Percentiles rank a stretch among this genome's conserved stretches.
Evolutionary conservation across 2,329 filamentous ascomycete genomes (phyloP).

Genomic region (Monosporascus sp.): DNA sequence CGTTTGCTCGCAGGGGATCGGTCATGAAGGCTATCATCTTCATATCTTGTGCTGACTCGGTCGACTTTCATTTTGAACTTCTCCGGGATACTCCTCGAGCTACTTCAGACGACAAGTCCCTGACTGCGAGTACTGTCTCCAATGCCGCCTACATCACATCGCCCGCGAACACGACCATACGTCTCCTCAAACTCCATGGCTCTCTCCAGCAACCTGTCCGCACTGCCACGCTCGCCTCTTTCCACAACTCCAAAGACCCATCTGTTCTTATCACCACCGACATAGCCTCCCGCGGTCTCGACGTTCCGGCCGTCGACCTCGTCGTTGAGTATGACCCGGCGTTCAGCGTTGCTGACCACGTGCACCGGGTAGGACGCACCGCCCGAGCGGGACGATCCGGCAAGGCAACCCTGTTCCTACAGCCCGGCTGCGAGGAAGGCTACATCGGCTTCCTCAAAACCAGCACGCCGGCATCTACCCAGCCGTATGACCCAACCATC

Average conservation of each 20-base stretch:
- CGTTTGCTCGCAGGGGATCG: slow-evolving; percentile 81
- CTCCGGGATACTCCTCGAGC: slow-evolving; percentile 45
- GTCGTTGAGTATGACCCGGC: slow-evolving; percentile 96
- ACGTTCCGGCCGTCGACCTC: slow-evolving; percentile 90
- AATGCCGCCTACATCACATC: slow-evolving; percentile 69
- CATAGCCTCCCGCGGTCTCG: slow-evolving; percentile 89
- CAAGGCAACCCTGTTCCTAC: slow-evolving; percentile 81
- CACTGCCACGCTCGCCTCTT: slow-evolving; percentile 78
- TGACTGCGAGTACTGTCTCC: slow-evolving; percentile 57
- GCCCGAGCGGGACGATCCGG: slow-evolving; percentile 87
- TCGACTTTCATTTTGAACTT: slow-evolving; percentile 92
- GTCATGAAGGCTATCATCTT: slow-evolving; percentile 98
- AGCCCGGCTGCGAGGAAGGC: slow-evolving; percentile 85
- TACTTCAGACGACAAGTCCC: slow-evolving; percentile 20
- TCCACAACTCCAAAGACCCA: slow-evolving; percentile 67
- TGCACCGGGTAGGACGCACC: slow-evolving; percentile 91
- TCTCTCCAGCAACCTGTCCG: slow-evolving; percentile 84
- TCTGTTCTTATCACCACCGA: slow-evolving; percentile 89
- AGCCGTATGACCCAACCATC: slow-evolving; percentile 50
- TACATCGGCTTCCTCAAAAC: slow-evolving; percentile 70
- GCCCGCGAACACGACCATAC: slow-evolving; percentile 65
- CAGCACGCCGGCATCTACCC: slow-evolving; percentile 41
- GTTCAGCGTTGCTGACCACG: slow-evolving; percentile 87
- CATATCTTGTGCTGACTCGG: slow-evolving; percentile 92
- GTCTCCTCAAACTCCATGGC: slow-evolving; percentile 82